Evolutionary conservation across 805 yeast species (phyloP).

Genomic region (Wickerhamiella occidentalis): DNA sequence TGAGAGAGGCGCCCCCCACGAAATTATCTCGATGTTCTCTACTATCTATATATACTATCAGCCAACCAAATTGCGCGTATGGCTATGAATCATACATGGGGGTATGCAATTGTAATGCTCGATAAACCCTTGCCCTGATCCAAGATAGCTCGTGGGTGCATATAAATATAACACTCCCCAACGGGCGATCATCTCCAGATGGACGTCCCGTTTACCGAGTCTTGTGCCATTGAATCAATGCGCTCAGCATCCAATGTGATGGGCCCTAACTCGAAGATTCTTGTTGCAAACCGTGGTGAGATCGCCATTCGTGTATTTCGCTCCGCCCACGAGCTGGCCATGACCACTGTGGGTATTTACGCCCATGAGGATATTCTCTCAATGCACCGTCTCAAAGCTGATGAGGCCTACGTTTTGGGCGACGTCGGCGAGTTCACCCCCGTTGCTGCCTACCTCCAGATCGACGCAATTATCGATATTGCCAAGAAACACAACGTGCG

Average conservation of each 20-base stretch:
- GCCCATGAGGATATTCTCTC: conserved; percentile 92
- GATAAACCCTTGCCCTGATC: not conserved
- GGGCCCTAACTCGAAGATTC: conserved; percentile 40
- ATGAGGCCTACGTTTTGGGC: conserved; percentile 88
- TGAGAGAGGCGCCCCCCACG: too few relatives aligned
- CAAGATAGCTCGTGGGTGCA: not conserved
- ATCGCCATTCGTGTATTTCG: conserved; percentile 53
- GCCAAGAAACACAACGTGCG: conserved; percentile 67
- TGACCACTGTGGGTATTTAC: conserved; percentile 95
- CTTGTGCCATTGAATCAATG: conserved; percentile 28
- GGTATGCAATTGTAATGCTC: not conserved
- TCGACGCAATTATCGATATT: conserved; percentile 83
- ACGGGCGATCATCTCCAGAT: not conserved
- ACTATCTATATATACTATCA: not conserved
- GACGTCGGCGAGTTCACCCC: conserved; percentile 82
- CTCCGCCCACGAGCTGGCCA: conserved; percentile 92
- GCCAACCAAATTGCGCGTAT: not conserved
- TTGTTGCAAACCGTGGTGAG: conserved; percentile 27
- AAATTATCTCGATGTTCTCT: too few relatives aligned
- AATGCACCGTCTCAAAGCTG: conserved; percentile 90
- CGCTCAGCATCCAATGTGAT: conserved; percentile 33
- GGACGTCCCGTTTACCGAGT: conserved; percentile 27
- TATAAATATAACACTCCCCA: not conserved
- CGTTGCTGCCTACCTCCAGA: conserved; percentile 89
- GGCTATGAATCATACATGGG: not conserved